These are phyloP conservation scores for Gymnopilus junonius DNA, from an alignment of 768 basidiomycete species.

Conservation along the genomic window DNA sequence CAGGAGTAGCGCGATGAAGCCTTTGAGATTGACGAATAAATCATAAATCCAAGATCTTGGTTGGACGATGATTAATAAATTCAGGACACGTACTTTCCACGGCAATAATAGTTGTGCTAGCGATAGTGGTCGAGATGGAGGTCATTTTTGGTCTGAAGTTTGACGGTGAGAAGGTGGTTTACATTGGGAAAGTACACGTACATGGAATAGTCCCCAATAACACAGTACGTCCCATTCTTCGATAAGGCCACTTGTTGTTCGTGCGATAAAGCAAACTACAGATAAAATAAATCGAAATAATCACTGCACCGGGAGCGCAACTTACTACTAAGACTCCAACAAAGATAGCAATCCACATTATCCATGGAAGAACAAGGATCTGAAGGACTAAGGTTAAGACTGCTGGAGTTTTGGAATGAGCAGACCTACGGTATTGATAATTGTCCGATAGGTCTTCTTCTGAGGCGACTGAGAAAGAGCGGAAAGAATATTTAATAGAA, in stretches of 20 bases:
- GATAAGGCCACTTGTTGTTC: conserved; percentile 25
- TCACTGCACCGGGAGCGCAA: background rate
- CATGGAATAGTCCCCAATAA: conserved; percentile 26
- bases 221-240: conserved; percentile 32
- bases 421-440: conserved; percentile 19
- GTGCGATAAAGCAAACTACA: conserved; percentile 30
- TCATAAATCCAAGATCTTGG: background rate
- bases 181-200: conserved; percentile 10
- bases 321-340: conserved; percentile 32
- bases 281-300: background rate
- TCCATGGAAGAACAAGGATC: conserved; percentile 32
- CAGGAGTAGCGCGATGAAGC: conserved; percentile 28
- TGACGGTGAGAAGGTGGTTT: too few relatives aligned
- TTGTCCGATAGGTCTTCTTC: conserved; percentile 17
- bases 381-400: background rate
- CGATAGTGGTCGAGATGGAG: conserved; percentile 27
- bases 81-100: conserved; percentile 27
- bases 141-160: conserved; percentile 30
- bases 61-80: background rate
- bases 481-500: conserved; percentile 31
- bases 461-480: conserved; percentile 30
- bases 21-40: background rate
- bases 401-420: background rate
- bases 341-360: conserved; percentile 31
- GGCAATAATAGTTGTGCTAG: conserved; percentile 23